Base-by-base conservation (phyloP, 495 filamentous ascomycete genomes). In the Aspergillus homomorphus region DNA sequence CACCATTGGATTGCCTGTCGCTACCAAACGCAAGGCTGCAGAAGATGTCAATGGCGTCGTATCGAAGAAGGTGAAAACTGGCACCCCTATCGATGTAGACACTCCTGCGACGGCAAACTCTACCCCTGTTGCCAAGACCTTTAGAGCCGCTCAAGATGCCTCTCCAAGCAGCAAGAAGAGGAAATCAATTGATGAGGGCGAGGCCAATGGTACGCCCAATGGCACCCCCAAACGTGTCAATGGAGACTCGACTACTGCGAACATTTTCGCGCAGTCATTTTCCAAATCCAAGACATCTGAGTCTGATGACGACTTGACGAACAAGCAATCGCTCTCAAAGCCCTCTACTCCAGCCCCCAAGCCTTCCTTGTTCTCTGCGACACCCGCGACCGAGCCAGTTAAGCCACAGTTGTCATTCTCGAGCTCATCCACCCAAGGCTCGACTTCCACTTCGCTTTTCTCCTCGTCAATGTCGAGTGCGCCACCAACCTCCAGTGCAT, bases 211-310 rank as follows among this genome's bases (percentile, higher is more conserved):
- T 28, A 56, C 64, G 42, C 22, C 54, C 19, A 71, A 71, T 56
- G 24, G 38, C 33, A 56, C 64, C 45, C 22, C 54, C 19, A 71
- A 71, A 46, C 66, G 64, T 23, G 58, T 54, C 19, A 51, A 58
- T 26, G 65, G 65, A n/a, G 62, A 64, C 21, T 75, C 76, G 18
- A 63, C 66, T 3, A 78, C 75, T 18, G 68, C 73, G 3, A 72
- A 42, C 52, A 69, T 76, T 19, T 79, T 79, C 38, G 74, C 75
- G n/a, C 67, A 72, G 55, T 74, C 76, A 12, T 77, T 77, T 42
- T 76, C 73, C 2, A 63, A 67, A 7, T 72, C 73, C 1, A 62
- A 60, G 22, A 54, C 69, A 15, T 53, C 59, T 20, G 63, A 63
- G 7, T 54, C 63, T 50, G 55, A 41, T 10, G 22, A 46, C 18